These are phyloP conservation scores for Lentinus polychrous DNA, from an alignment of 1,284 basidiomycete genomes.

Conservation along the genomic window DNA sequence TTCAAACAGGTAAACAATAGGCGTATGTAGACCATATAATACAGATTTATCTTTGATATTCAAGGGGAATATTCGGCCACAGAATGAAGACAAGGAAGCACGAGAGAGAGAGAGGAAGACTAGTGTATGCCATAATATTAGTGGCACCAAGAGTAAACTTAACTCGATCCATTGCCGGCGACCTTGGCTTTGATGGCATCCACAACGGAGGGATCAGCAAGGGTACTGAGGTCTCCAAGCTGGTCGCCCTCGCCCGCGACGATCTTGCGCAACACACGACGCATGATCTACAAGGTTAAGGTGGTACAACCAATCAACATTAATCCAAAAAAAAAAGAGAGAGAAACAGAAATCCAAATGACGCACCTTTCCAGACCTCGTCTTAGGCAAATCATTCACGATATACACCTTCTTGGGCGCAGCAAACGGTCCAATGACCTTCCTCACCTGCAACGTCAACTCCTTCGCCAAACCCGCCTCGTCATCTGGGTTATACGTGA, in stretches of 20 bases:
- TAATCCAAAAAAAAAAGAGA: background rate
- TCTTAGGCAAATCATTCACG: slow-evolving; percentile 90
- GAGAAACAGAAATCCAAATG: background rate
- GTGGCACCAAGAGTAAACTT: background rate
- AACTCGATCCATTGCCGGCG: slow-evolving; percentile 22
- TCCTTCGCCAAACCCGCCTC: slow-evolving; percentile 80
- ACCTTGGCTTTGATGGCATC: slow-evolving; percentile 79
- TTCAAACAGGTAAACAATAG: no score
- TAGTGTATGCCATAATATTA: no score
- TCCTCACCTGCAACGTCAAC: slow-evolving; percentile 90
- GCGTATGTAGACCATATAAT: no score
- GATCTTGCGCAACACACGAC: slow-evolving; percentile 93
- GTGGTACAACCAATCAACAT: background rate
- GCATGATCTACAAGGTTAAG: slow-evolving; percentile 65
- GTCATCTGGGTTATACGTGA: slow-evolving; percentile 63
- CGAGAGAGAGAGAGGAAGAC: no score
- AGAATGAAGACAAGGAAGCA: no score
- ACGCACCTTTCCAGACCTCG: slow-evolving; percentile 86
- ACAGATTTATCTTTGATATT: no score
- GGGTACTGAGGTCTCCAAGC: slow-evolving; percentile 86
- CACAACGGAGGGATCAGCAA: slow-evolving; percentile 82
- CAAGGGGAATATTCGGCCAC: no score
- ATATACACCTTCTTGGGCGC: slow-evolving; percentile 90
- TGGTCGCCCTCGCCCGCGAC: slow-evolving; percentile 90
- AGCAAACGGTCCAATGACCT: slow-evolving; percentile 94